Percentiles rank a stretch among this genome's conserved stretches.
Conservation (phyloP, 257 asterid species). For the Datura wrightii region DNA sequence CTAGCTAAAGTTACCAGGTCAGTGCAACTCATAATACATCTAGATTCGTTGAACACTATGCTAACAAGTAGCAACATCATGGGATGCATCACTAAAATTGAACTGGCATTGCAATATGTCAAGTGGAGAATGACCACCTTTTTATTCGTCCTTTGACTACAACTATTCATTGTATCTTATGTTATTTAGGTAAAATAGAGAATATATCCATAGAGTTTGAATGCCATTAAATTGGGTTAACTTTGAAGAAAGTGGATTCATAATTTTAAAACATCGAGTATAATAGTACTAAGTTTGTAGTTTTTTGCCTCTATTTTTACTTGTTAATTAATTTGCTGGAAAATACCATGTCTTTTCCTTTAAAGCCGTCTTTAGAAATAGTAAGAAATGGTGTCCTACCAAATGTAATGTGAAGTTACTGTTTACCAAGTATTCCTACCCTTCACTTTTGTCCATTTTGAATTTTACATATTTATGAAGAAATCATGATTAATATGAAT, state of each 20-base stretch:
- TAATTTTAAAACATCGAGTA: neutral
- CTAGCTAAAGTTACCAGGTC: neutral
- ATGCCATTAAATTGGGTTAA: conserved; percentile 23
- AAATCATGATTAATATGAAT: too few relatives aligned
- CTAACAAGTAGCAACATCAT: conserved; percentile 3
- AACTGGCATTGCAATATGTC: neutral
- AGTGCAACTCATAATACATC: neutral
- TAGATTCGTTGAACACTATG: neutral
- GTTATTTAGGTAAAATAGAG: neutral
- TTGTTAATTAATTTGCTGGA: neutral
- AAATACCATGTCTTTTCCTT: conserved; percentile 26
- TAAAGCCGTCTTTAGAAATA: neutral
- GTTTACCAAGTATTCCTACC: neutral
- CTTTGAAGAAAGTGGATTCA: neutral
- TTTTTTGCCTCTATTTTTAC: neutral
- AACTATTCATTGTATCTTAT: neutral
- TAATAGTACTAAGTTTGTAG: neutral
- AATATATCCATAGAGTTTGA: neutral
- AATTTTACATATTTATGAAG: too few relatives aligned
- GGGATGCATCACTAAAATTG: conserved; percentile 24
- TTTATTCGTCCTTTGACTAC: conserved; percentile 25
- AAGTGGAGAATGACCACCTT: conserved; percentile 28
- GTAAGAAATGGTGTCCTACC: conserved; percentile 8
- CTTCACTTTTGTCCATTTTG: too few relatives aligned
- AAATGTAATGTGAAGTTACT: neutral